Evolutionary conservation across 78 protist genomes (phyloP).

Genomic region (Dictyostelium citrinum): DNA sequence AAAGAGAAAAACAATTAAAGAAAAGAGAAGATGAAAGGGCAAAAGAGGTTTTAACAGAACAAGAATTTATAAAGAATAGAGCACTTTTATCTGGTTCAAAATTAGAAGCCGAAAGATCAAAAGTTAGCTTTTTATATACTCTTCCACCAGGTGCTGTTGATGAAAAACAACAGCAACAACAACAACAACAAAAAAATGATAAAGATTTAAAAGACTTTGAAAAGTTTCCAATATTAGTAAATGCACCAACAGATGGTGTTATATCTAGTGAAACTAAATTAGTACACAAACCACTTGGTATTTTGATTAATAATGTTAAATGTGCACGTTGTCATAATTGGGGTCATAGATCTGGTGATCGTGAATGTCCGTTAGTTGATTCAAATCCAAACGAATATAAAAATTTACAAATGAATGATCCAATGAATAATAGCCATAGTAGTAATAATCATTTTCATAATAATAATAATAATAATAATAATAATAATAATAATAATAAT

Average conservation of each 20-base stretch:
- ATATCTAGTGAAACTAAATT: slow-evolving; percentile 24
- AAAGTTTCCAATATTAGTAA: slow-evolving; percentile 55
- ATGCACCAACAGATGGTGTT: slow-evolving; percentile 48
- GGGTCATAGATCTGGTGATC: slow-evolving; percentile 80
- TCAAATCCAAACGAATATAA: slow-evolving; percentile 13
- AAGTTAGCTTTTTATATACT: slow-evolving; percentile 60
- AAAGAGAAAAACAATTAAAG: background rate
- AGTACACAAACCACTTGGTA: slow-evolving; percentile 74
- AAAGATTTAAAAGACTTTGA: slow-evolving; percentile 35
- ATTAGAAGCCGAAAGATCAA: slow-evolving; percentile 41
- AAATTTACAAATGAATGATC: slow-evolving; percentile 57
- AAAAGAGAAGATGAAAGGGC: slow-evolving; percentile 38
- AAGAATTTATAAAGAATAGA: slow-evolving; percentile 40
- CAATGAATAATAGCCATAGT: background rate
- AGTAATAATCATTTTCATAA: background rate
- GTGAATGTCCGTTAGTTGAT: slow-evolving; percentile 61
- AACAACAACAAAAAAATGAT: slow-evolving; percentile 4
- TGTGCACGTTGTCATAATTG: slow-evolving; percentile 65
- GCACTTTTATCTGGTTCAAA: slow-evolving; percentile 24
- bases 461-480: background rate
- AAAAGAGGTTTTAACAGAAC: slow-evolving; percentile 45
- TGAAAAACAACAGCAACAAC: background rate
- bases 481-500: background rate
- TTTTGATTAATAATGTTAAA: slow-evolving; percentile 59
- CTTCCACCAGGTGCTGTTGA: slow-evolving; percentile 45